These are phyloP conservation scores for Ascochyta rabiei DNA, from an alignment of 2,329 filamentous ascomycete genomes.

Conservation along the genomic window DNA sequence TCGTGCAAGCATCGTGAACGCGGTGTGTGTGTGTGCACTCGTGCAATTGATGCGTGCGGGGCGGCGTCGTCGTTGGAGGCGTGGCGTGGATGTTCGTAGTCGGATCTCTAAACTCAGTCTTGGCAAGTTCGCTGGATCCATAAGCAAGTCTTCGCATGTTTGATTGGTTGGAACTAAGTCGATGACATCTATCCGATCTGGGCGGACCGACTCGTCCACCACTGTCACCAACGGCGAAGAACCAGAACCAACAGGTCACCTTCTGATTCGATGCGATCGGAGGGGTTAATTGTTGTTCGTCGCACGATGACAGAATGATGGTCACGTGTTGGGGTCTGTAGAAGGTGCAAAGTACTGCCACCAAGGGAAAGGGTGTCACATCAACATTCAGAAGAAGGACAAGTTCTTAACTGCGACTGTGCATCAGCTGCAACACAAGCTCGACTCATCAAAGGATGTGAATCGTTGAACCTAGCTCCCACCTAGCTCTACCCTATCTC, in stretches of 20 bases:
- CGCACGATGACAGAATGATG: not conserved
- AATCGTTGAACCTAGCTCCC: too few species aligned
- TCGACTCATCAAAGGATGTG: too few species aligned
- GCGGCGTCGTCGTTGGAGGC: conserved; percentile 36
- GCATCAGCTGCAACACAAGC: too few species aligned
- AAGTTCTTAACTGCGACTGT: too few species aligned
- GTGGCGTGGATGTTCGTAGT: conserved; percentile 28
- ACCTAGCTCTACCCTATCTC: too few species aligned
- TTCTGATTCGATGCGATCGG: not conserved
- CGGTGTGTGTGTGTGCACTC: conserved; percentile 28
- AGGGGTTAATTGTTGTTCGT: not conserved
- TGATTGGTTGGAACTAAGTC: conserved; percentile 12
- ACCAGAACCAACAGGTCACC: not conserved
- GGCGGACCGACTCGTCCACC: conserved; percentile 5
- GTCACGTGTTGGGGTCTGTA: not conserved
- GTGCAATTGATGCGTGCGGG: conserved; percentile 48
- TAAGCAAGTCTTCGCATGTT: conserved; percentile 19
- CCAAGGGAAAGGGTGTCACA: too few species aligned
- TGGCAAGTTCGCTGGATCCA: conserved; percentile 17
- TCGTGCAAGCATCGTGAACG: conserved; percentile 50
- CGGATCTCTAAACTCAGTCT: conserved; percentile 19
- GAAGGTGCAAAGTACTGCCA: too few species aligned
- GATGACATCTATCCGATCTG: conserved; percentile 18
- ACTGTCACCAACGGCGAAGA: conserved; percentile 4
- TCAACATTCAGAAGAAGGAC: too few species aligned